A percentile compares a stretch with the other conserved stretches of the same genome.
Evolutionary conservation across 2,329 filamentous ascomycete genomes (phyloP).

Genomic region (Neopestalotiopsis sp.): DNA sequence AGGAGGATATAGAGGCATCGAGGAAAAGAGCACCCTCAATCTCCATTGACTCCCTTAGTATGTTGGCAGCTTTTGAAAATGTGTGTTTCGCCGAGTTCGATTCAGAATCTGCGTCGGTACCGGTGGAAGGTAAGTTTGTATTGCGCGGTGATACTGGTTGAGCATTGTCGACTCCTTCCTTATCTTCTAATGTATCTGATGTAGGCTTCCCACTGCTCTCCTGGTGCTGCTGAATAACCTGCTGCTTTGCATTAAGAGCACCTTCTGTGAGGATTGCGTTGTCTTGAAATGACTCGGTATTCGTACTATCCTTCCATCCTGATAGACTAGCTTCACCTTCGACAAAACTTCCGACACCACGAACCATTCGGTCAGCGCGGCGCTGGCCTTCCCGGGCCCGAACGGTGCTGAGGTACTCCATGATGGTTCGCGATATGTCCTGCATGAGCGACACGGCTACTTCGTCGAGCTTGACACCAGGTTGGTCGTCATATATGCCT

Average conservation of each 20-base stretch:
- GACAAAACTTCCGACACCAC: constrained; percentile 28
- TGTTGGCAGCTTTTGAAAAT: constrained; percentile 48
- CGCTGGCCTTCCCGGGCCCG: constrained; percentile 16
- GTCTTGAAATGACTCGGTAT: constrained; percentile 21
- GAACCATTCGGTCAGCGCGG: constrained; percentile 28
- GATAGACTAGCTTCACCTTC: constrained; percentile 27
- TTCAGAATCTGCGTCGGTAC: constrained; percentile 7
- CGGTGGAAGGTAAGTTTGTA: neutral
- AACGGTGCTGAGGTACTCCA: constrained; percentile 22
- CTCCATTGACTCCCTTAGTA: constrained; percentile 47
- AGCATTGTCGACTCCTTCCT: neutral
- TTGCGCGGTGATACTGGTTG: neutral
- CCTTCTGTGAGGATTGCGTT: constrained; percentile 24
- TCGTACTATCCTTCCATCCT: constrained; percentile 20
- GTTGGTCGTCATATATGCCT: constrained; percentile 18
- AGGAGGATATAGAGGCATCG: constrained; percentile 32
- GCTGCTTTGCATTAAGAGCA: constrained; percentile 25
- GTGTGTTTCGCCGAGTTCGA: constrained; percentile 23
- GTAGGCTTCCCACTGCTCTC: neutral
- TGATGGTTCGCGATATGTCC: constrained; percentile 23
- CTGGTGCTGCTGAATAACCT: constrained; percentile 14
- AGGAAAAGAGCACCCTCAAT: constrained; percentile 44
- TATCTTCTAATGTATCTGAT: neutral
- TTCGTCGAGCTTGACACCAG: constrained; percentile 13
- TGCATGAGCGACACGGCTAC: constrained; percentile 17